phyloP scores from a whole-genome alignment of 345 rosid genomes.

The Populus ilicifolia region DNA sequence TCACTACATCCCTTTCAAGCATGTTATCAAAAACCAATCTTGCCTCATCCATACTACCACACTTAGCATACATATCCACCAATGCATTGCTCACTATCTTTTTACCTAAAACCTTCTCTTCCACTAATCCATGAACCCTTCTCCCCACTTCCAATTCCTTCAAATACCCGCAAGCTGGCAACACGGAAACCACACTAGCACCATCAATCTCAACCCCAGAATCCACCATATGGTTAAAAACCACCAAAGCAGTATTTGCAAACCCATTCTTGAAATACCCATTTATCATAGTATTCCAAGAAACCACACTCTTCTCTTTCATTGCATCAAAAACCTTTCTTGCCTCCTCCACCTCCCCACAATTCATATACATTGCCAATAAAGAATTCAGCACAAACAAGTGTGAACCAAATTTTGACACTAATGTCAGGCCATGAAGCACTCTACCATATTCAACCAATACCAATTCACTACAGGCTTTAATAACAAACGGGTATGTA shows the following conservation, averaged over 20 bases:
- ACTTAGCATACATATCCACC: slow-evolving; percentile 63
- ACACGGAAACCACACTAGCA: slow-evolving; percentile 47
- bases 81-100: slow-evolving; percentile 46
- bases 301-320: slow-evolving; percentile 47
- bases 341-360: slow-evolving; percentile 41
- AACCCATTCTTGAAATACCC: slow-evolving; percentile 56
- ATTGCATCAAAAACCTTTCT: slow-evolving; percentile 46
- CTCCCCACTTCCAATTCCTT: slow-evolving; percentile 52
- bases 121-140: slow-evolving; percentile 45
- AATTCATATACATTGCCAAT: slow-evolving; percentile 62
- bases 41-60: slow-evolving; percentile 58
- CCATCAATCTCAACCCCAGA: slow-evolving; percentile 46
- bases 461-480: slow-evolving; percentile 46
- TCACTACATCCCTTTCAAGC: slow-evolving; percentile 51
- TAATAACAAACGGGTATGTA: slow-evolving; percentile 49
- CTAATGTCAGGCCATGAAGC: slow-evolving; percentile 47
- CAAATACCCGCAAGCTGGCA: slow-evolving; percentile 60
- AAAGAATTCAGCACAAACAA: slow-evolving; percentile 54
- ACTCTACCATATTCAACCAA: slow-evolving; percentile 37
- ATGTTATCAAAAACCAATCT: slow-evolving; percentile 51
- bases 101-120: slow-evolving; percentile 41
- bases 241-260: slow-evolving; percentile 41
- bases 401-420: slow-evolving; percentile 30
- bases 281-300: slow-evolving; percentile 66
- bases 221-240: slow-evolving; percentile 42